Evolutionary conservation across 805 yeast species (phyloP).

Genomic region (Saccharomycopsis guyanensis): DNA sequence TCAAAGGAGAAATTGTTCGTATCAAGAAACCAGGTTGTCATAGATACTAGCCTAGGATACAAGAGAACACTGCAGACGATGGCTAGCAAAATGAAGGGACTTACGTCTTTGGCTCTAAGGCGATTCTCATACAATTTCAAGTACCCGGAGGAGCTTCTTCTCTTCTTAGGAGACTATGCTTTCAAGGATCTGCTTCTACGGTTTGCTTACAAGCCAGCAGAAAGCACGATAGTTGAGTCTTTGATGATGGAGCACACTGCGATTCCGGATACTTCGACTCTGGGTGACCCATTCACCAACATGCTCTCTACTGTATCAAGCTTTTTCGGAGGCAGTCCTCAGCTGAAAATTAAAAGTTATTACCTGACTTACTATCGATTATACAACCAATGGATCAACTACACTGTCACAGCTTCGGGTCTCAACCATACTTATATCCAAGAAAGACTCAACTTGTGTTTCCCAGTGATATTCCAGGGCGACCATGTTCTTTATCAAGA

Average conservation of each 20-base stretch:
- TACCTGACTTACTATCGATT: background rate
- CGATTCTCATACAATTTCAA: background rate
- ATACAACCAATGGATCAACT: slow-evolving; percentile 5
- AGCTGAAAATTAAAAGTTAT: background rate
- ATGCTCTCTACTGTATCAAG: background rate
- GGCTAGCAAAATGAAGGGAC: background rate
- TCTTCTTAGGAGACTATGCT: slow-evolving; percentile 4
- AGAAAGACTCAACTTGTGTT: slow-evolving; percentile 1
- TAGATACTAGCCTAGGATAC: background rate
- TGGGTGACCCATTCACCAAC: background rate
- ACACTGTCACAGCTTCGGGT: background rate
- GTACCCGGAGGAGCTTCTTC: background rate
- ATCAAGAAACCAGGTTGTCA: background rate
- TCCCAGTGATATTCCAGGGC: slow-evolving; percentile 1
- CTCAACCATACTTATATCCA: background rate
- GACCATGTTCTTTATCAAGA: background rate
- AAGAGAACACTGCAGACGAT: background rate
- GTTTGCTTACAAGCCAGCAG: background rate
- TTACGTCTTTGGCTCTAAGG: background rate
- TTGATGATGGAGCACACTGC: background rate
- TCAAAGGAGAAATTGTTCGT: background rate
- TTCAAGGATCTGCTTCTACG: slow-evolving; percentile 1
- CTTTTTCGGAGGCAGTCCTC: background rate
- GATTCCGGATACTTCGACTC: background rate
- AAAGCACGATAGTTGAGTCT: background rate